Conservation (phyloP, 371 early-diverging fungal species). For the Mucor velutinosus region DNA sequence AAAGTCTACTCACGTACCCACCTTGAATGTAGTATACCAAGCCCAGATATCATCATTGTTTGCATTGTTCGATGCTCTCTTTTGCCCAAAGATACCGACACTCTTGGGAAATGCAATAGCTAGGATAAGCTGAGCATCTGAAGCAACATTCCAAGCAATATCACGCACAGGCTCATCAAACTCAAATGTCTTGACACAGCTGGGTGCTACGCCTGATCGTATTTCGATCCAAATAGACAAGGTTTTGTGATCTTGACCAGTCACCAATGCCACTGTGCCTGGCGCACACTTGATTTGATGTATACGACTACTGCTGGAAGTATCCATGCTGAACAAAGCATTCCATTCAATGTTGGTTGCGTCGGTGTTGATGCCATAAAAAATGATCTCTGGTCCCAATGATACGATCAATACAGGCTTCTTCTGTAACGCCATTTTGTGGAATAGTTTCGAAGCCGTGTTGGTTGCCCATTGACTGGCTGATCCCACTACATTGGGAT, state of each 20-base stretch:
- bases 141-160: conserved; percentile 72
- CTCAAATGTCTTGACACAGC: conserved; percentile 14
- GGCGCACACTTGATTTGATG: conserved; percentile 18
- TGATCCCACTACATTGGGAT: conserved; percentile 6
- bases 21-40: conserved; percentile 45
- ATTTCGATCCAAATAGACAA: conserved; percentile 46
- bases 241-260: conserved; percentile 10
- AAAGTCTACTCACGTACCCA: conserved; percentile 37
- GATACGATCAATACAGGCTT: conserved; percentile 8
- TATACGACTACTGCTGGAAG: neutral
- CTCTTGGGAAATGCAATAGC: conserved; percentile 58
- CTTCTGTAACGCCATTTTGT: conserved; percentile 10
- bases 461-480: conserved; percentile 27
- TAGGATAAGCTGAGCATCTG: conserved; percentile 72
- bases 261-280: conserved; percentile 19
- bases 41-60: conserved; percentile 41
- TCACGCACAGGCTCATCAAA: conserved; percentile 44
- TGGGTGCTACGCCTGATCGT: conserved; percentile 30
- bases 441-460: conserved; percentile 25
- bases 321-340: conserved; percentile 25
- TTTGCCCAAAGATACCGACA: conserved; percentile 58
- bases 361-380: conserved; percentile 16
- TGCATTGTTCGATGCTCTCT: conserved; percentile 30
- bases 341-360: conserved; percentile 22
- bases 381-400: conserved; percentile 11